Evolutionary conservation across 257 asterid species (phyloP), one percentile per base, ranked within the genome.

Genomic region (Gardenia jasminoides): DNA sequence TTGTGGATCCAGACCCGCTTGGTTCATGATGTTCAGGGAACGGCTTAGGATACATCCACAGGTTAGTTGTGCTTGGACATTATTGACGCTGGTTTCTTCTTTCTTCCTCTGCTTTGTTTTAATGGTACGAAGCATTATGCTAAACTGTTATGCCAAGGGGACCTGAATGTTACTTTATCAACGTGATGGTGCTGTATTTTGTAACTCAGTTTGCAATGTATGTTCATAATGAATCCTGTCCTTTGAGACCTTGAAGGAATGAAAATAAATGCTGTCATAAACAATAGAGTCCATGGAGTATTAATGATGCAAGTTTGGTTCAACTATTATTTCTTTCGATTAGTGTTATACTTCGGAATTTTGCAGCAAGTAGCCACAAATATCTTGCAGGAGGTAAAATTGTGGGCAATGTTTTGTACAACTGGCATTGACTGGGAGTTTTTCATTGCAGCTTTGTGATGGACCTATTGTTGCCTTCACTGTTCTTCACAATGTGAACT

Each of bases 21-120:
- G 99, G 99, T 84, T 91, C 81, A 93, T 95, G 99, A 81, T 95
- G 85, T 95, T 93, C 80, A 89, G 98, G 82, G 98, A 93, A 87
- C 96, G 97, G 75, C 89, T 95, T 81, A 86, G 99, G 81, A 80
- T 91, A 72, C 98, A 95, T 86, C 98, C 97, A 76, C 99, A 95
- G 96, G 99, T 93, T 79, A 74, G 84, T 86, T 75, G 43, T 81
- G 61, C 78, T 80, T 86, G 61, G 59, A 41, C 64, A 54, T 70
- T 22, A 26, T 4, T 50, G 56, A 50, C 26, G 61, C 54, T 20
- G 13, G 33, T 52, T 9, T n/a, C 67, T 78, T 44, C 47, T n/a
- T 65, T 13, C 9, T 76, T 47, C 52, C 44, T 71, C 30, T n/a
- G 11, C 6, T 70, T 44, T 67, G 7, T 70, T 47, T 50, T 12